Percentiles rank a stretch among this genome's conserved stretches.
phyloP scores from a whole-genome alignment of 768 basidiomycete genomes.

The Mycena leptocephala region DNA sequence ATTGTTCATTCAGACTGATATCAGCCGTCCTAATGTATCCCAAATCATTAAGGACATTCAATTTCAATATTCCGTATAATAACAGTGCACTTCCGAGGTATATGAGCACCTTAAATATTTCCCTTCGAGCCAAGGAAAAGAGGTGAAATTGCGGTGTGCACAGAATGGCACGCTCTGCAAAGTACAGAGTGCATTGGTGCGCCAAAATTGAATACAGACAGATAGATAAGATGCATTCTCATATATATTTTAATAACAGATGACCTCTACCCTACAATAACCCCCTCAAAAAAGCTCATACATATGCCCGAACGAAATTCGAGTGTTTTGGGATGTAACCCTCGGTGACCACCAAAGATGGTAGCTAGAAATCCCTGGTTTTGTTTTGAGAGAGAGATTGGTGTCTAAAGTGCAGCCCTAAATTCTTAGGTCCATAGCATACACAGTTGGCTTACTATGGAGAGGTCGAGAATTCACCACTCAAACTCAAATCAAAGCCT shows the following conservation, averaged over 20 bases:
- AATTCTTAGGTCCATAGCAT: not conserved
- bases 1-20: not conserved
- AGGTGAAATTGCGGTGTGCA: not conserved
- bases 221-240: not conserved
- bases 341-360: not conserved
- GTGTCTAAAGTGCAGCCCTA: not conserved
- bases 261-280: not conserved
- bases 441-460: not conserved
- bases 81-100: too few relatives aligned
- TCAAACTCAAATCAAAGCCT: not conserved
- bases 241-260: not conserved
- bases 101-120: conserved; percentile 1
- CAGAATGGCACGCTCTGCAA: conserved; percentile 4
- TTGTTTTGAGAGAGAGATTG: not conserved
- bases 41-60: too few relatives aligned
- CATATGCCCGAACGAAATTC: too few relatives aligned
- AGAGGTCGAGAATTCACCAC: not conserved
- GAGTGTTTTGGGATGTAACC: not conserved
- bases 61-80: too few relatives aligned
- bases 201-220: not conserved
- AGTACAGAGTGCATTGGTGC: not conserved
- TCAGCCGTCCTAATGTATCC: too few relatives aligned
- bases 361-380: not conserved
- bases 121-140: not conserved
- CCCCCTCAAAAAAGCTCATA: not conserved